These are phyloP conservation scores for Paramarasmius palmivorus DNA, from an alignment of 1,284 basidiomycete genomes.

Conservation along the genomic window DNA sequence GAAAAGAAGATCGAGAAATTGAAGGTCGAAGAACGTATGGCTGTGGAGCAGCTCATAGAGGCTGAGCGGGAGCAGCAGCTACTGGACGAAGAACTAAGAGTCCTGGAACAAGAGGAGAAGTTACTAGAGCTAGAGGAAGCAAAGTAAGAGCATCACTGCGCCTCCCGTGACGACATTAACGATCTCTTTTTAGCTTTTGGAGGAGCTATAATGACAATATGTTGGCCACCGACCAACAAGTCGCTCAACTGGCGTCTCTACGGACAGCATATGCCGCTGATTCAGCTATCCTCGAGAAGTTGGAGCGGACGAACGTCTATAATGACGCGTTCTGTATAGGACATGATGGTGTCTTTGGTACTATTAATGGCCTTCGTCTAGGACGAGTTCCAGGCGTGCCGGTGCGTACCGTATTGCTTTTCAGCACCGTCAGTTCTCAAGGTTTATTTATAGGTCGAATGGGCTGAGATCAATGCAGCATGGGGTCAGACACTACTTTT, in stretches of 20 bases:
- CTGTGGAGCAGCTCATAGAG: slow-evolving; percentile 72
- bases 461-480: slow-evolving; percentile 98
- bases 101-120: slow-evolving; percentile 76
- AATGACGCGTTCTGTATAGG: slow-evolving; percentile 99
- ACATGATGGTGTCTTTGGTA: slow-evolving; percentile 91
- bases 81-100: slow-evolving; percentile 72
- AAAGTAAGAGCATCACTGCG: slow-evolving; percentile 54
- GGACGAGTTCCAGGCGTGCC: slow-evolving; percentile 82
- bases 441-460: slow-evolving; percentile 72
- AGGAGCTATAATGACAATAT: slow-evolving; percentile 73
- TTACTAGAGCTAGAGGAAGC: slow-evolving; percentile 76
- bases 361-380: slow-evolving; percentile 93
- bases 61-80: slow-evolving; percentile 76
- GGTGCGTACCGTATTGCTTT: slow-evolving; percentile 38
- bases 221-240: slow-evolving; percentile 63
- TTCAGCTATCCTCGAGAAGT: slow-evolving; percentile 75
- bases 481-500: slow-evolving; percentile 96
- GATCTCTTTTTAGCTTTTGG: slow-evolving; percentile 72
- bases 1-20: slow-evolving; percentile 73
- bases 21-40: slow-evolving; percentile 71
- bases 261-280: slow-evolving; percentile 77
- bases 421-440: slow-evolving; percentile 1
- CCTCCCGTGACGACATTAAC: slow-evolving; percentile 5
- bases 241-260: slow-evolving; percentile 68
- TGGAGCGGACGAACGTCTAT: slow-evolving; percentile 96